Conservation (phyloP, 768 basidiomycete genomes). For the Phallus indusiatus region DNA sequence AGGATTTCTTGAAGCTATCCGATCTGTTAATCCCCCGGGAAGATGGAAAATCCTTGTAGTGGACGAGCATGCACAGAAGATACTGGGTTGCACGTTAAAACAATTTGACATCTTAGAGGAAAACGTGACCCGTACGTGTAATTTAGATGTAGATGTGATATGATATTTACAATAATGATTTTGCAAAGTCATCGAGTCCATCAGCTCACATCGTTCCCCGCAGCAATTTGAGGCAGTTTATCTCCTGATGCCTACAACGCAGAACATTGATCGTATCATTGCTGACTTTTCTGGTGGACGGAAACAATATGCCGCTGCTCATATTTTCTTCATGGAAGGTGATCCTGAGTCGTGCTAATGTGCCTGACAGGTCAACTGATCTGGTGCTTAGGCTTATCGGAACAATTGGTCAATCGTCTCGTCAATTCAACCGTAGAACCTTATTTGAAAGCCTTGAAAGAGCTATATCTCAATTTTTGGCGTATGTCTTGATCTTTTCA, state of each 20-base stretch:
- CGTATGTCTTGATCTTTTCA: conserved; percentile 40
- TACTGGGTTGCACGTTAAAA: conserved; percentile 79
- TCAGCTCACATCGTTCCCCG: conserved; percentile 72
- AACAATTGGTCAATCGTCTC: conserved; percentile 66
- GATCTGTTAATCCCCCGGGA: conserved; percentile 76
- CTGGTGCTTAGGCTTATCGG: conserved; percentile 52
- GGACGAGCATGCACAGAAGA: conserved; percentile 81
- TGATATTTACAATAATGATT: not conserved
- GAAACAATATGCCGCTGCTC: conserved; percentile 72
- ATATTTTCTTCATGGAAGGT: conserved; percentile 94
- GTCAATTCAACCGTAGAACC: conserved; percentile 70
- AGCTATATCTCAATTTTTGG: conserved; percentile 90
- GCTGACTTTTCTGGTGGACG: conserved; percentile 62
- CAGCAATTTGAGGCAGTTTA: conserved; percentile 91
- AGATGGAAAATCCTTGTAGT: conserved; percentile 98
- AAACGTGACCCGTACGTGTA: conserved; percentile 83
- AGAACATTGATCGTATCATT: conserved; percentile 88
- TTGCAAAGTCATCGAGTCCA: conserved; percentile 78
- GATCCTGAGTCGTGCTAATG: not conserved
- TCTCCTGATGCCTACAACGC: conserved; percentile 86
- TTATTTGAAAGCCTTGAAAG: conserved; percentile 65
- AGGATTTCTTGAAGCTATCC: conserved; percentile 85
- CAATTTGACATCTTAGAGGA: conserved; percentile 92
- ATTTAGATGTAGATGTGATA: not conserved
- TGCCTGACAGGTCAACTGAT: not conserved